Percentiles rank a stretch among this genome's conserved stretches.
These are phyloP conservation scores for Botryosphaeria dothidea DNA, from an alignment of 2,329 filamentous ascomycete species.

Conservation along the genomic window DNA sequence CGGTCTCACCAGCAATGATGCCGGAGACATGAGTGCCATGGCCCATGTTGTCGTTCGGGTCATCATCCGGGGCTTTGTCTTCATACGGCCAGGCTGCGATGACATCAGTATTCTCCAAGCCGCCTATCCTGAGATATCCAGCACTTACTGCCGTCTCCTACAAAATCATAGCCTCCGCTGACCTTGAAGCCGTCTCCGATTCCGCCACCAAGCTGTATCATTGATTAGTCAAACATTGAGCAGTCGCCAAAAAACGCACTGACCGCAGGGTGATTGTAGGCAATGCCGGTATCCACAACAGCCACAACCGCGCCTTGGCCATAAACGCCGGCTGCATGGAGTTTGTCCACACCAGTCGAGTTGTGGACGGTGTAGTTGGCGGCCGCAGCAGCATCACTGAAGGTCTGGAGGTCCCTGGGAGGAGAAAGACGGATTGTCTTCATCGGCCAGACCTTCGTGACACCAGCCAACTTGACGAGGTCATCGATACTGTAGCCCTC, in stretches of 20 bases:
- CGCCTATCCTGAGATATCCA: slow-evolving; percentile 36
- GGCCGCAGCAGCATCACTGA: background rate
- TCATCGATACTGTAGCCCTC: background rate
- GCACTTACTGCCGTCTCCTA: slow-evolving; percentile 51
- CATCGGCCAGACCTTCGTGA: slow-evolving; percentile 2
- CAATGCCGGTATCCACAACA: slow-evolving; percentile 42
- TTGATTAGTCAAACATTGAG: slow-evolving; percentile 64
- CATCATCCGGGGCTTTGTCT: slow-evolving; percentile 42
- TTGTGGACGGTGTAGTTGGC: slow-evolving; percentile 32
- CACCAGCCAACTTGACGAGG: background rate
- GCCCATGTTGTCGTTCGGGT: slow-evolving; percentile 57
- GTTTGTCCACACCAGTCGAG: slow-evolving; percentile 36
- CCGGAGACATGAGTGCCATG: slow-evolving; percentile 59
- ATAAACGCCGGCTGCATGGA: slow-evolving; percentile 47
- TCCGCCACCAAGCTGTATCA: slow-evolving; percentile 63
- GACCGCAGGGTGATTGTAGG: background rate
- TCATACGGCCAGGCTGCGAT: background rate
- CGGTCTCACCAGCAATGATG: slow-evolving; percentile 60
- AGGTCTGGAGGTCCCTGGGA: background rate
- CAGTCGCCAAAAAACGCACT: background rate
- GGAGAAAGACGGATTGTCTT: background rate
- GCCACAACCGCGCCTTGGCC: slow-evolving; percentile 49
- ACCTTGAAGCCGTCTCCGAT: slow-evolving; percentile 63
- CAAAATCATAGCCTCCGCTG: slow-evolving; percentile 58
- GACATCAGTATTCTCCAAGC: background rate